These are phyloP conservation scores for Aspergillus versicolor DNA, from an alignment of 2,329 filamentous ascomycete species.

Conservation along the genomic window DNA sequence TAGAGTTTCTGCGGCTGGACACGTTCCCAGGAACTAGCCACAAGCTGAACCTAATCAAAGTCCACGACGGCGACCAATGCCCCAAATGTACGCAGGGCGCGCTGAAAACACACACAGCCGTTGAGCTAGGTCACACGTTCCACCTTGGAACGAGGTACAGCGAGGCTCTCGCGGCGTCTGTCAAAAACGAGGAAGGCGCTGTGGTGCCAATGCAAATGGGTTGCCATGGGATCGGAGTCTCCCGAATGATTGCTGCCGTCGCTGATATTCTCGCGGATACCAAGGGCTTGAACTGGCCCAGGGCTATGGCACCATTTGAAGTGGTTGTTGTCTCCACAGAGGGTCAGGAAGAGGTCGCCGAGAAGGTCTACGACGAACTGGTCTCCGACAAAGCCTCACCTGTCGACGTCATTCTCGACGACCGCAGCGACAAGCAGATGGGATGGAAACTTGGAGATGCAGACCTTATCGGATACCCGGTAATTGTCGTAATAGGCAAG, in stretches of 20 bases:
- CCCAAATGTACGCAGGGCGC: constrained; percentile 64
- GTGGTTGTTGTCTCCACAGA: constrained; percentile 63
- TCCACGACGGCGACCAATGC: constrained; percentile 69
- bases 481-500: constrained; percentile 76
- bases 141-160: constrained; percentile 89
- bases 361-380: constrained; percentile 65
- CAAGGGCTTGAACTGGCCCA: constrained; percentile 82
- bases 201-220: constrained; percentile 78
- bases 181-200: constrained; percentile 48
- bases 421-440: constrained; percentile 61
- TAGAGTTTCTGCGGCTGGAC: constrained; percentile 37
- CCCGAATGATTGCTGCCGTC: constrained; percentile 82
- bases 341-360: constrained; percentile 50
- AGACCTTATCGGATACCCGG: constrained; percentile 82
- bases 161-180: constrained; percentile 65
- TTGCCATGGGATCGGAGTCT: constrained; percentile 92
- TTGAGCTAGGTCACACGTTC: constrained; percentile 95
- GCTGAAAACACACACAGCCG: constrained; percentile 67
- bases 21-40: constrained; percentile 40
- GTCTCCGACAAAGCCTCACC: constrained; percentile 21
- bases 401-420: constrained; percentile 72
- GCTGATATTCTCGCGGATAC: constrained; percentile 72
- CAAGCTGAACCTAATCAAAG: constrained; percentile 63
- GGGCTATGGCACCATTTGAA: constrained; percentile 81
- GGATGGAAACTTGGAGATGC: constrained; percentile 89